These are phyloP conservation scores for Begonia peltatifolia DNA, from an alignment of 306 rosid species.

Conservation along the genomic window DNA sequence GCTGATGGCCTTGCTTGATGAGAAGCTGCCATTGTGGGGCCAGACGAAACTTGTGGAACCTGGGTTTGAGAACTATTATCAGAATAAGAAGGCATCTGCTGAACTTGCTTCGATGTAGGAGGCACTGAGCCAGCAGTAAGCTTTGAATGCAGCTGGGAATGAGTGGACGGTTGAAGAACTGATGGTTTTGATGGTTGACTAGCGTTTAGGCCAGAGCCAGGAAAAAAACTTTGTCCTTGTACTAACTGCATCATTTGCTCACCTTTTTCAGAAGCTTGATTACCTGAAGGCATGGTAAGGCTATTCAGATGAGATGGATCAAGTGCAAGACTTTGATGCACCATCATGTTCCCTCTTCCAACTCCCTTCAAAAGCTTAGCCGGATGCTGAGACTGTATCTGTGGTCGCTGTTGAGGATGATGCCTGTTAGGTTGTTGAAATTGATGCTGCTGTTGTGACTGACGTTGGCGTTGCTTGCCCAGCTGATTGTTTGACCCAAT, in stretches of 20 bases:
- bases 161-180: constrained; percentile 51
- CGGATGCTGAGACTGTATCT: constrained; percentile 63
- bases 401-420: constrained; percentile 80
- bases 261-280: constrained; percentile 80
- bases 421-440: constrained; percentile 76
- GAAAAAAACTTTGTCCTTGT: constrained; percentile 63
- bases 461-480: constrained; percentile 67
- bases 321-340: constrained; percentile 48
- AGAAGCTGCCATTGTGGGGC: constrained; percentile 32
- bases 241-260: constrained; percentile 58
- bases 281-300: constrained; percentile 53
- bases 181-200: constrained; percentile 50
- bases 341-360: constrained; percentile 58
- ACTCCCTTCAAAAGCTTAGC: constrained; percentile 65
- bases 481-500: constrained; percentile 52
- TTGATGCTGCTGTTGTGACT: constrained; percentile 44
- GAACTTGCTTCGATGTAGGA: constrained; percentile 48
- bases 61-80: constrained; percentile 50
- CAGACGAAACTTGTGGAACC: constrained; percentile 36
- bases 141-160: constrained; percentile 62
- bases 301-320: constrained; percentile 77
- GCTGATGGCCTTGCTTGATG: constrained; percentile 34
- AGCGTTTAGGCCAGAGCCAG: constrained; percentile 56
- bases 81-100: constrained; percentile 44
- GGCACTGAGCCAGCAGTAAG: constrained; percentile 37